Base-by-base conservation (phyloP, 805 yeast species). In the Vanderwaltozyma polyspora region DNA sequence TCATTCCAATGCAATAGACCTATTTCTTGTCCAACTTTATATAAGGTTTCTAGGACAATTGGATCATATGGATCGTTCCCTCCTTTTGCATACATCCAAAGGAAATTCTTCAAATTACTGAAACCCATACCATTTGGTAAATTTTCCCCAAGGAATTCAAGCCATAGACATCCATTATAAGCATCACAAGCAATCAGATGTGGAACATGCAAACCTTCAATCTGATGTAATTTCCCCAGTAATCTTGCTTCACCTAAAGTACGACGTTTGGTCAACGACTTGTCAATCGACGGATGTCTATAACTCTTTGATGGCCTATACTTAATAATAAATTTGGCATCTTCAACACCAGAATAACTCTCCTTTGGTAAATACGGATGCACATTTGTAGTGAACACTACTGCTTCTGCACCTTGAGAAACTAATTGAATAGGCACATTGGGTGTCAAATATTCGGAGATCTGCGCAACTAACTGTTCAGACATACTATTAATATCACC, bases 381-480 rank as follows among this genome's bases (percentile, higher is more conserved):
- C 2, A 52, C 51, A 1, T 55, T 39, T 0, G 89, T 68, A 10
- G 63, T 52, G 55, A 81, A 82, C 2, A 84, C 86, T 9, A 84
- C 66, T 0, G 94, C 94, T 54, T 85, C 95, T 1, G 95, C 95
- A 18, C 95, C 95, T 51, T 85, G 95, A 0, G 93, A 81, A 2
- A 85, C 62, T 19, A 72, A 62, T 1, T 55, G 48, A 4, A 79
- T 51, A 0, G 76, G 72, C 6, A 78, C 62, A 28, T 68, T 62
- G 1, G 70, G 67, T 2, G 55, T 49, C 16, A 79, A 50, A 16
- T 65, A 57, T 1, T 43, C 28, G 31, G 65, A 58, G 0, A 74
- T 76, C 23, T 47, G 53, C 3, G 49, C 57, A 6, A 79, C 39
- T 1, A 77, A 60, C 19, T 59, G 63, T 14, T 67, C 68, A 8